Base-by-base conservation (phyloP, 768 basidiomycete species). In the Zangia roseola region DNA sequence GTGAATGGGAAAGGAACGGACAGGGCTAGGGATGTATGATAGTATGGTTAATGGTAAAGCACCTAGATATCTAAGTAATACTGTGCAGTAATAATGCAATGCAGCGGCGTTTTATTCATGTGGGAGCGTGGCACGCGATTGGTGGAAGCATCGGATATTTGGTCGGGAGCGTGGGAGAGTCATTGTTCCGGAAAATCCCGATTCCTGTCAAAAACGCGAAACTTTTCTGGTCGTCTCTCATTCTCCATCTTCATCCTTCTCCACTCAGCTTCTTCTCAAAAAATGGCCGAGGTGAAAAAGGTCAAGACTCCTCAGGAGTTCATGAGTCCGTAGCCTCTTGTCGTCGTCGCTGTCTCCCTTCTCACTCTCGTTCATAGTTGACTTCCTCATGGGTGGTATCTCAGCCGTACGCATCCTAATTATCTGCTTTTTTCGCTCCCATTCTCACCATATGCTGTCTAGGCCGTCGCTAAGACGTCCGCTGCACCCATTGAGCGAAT, bases 401-500 rank as follows among this genome's bases (percentile, higher is more conserved):
- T 91, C 90, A 56, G 89, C 91, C 64, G 88, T 91, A 70, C 42
- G 86, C 76, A 47, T 55, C 10, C 1, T 26, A n/a, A n/a, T n/a
- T 43, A 10, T 21, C n/a, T 12, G 20, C 40, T 20, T 34, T 45
- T 25, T 35, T 9, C 28, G 13, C 6, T 53, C 34, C 25, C 46
- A 14, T 48, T 19, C 54, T 69, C 49, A 69, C 46, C 47, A 48
- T 47, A 39, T 53, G 30, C 52, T 52, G 30, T 70, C 23, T 54
- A 94, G 91, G 97, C 97, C 61, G 91, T 98, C 71, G 89, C 97
- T 47, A 99, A 99, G 84, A 98, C 97, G 59, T 90, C 89, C 58
- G 97, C 97, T 62, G 97, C 97, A 57, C 97, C 97, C 74, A 99
- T 99, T 66, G 97, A 98, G 84, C 94, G 97, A 69, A 95, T 99